Percentiles rank a stretch among this genome's conserved stretches.
These are phyloP conservation scores for Calamus simplicifolius DNA, from an alignment of 176 grass and related monocot species.

Conservation along the genomic window DNA sequence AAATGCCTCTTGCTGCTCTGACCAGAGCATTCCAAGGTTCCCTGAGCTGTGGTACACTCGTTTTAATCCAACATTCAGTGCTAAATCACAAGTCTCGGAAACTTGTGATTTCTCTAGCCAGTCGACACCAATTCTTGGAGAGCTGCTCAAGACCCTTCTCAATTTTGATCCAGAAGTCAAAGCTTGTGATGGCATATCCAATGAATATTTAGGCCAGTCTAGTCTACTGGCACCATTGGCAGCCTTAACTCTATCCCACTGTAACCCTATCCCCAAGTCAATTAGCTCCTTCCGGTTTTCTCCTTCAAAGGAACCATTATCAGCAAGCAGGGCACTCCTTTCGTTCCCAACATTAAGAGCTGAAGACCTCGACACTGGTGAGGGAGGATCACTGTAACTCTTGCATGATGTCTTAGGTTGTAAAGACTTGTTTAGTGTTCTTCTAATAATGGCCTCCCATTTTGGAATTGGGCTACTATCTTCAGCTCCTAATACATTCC, in stretches of 20 bases:
- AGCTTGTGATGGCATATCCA: slow-evolving; percentile 27
- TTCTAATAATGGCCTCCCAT: slow-evolving; percentile 54
- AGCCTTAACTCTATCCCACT: neutral
- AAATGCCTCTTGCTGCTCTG: slow-evolving; percentile 42
- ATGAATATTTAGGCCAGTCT: slow-evolving; percentile 50
- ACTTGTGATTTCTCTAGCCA: slow-evolving; percentile 2
- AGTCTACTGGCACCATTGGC: neutral
- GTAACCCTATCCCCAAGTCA: neutral
- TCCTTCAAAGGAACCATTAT: no score
- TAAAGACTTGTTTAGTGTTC: slow-evolving; percentile 47
- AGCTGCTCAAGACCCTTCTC: slow-evolving; percentile 35
- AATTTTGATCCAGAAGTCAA: no score
- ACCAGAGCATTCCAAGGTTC: slow-evolving; percentile 61
- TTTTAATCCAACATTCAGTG: slow-evolving; percentile 30
- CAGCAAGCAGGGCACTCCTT: no score
- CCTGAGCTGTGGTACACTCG: slow-evolving; percentile 49
- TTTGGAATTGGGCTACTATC: slow-evolving; percentile 49
- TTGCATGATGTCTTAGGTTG: slow-evolving; percentile 33
- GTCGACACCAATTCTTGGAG: neutral
- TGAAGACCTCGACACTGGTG: slow-evolving; percentile 22
- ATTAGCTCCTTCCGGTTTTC: no score
- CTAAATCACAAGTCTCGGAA: slow-evolving; percentile 1
- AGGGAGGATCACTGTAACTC: slow-evolving; percentile 53
- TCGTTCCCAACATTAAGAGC: neutral
- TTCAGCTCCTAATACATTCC: slow-evolving; percentile 59